phyloP scores from a whole-genome alignment of 2,329 filamentous ascomycete species.

The Calonectria pauciramosa region DNA sequence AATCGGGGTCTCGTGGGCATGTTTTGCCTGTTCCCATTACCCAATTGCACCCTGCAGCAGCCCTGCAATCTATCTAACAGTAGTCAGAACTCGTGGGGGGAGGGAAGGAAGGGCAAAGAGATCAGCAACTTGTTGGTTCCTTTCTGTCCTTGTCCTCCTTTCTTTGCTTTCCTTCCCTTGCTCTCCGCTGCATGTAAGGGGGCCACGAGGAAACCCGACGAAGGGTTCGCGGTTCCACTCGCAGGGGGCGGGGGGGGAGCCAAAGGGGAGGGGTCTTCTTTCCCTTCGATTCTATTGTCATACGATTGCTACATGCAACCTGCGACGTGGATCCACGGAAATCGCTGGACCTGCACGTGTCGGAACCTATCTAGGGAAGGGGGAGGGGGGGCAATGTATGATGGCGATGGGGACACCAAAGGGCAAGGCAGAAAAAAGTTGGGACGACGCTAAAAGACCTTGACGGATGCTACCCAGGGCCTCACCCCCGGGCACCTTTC shows the following conservation, averaged over 20 bases:
- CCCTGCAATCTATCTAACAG: background rate
- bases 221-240: background rate
- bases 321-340: background rate
- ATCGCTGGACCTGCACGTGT: slow-evolving; percentile 6
- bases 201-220: background rate
- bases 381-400: background rate
- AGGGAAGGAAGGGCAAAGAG: background rate
- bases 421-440: background rate
- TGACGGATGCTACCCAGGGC: background rate
- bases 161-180: background rate
- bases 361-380: background rate
- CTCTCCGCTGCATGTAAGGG: background rate
- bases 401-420: background rate
- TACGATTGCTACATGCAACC: background rate
- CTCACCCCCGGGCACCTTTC: too few species aligned
- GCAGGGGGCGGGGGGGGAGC: background rate
- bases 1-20: background rate
- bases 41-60: background rate
- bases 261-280: background rate
- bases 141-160: background rate
- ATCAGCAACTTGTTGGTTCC: background rate
- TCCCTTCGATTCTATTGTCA: background rate
- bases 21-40: background rate
- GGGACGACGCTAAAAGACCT: slow-evolving; percentile 2
- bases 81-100: background rate